phyloP scores from a whole-genome alignment of 306 rosid genomes.

The Acmispon strigosus region DNA sequence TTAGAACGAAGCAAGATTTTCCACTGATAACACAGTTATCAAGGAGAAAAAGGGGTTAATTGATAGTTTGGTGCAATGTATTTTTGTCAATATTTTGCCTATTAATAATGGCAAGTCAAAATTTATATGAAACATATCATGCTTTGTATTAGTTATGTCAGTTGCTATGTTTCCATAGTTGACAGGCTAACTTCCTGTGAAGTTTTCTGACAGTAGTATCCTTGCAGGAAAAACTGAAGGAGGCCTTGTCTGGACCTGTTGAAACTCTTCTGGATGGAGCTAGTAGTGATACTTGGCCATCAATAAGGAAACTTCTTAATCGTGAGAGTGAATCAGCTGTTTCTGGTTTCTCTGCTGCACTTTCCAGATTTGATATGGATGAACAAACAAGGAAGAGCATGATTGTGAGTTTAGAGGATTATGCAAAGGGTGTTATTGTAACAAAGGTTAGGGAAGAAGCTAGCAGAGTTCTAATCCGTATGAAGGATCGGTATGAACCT shows the following conservation, averaged over 20 bases:
- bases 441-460: slow-evolving; percentile 86
- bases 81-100: background rate
- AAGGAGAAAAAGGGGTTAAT: background rate
- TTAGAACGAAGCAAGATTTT: background rate
- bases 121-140: too few species aligned
- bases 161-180: background rate
- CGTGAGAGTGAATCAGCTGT: slow-evolving; percentile 72
- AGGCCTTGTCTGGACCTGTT: slow-evolving; percentile 67
- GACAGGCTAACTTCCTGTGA: slow-evolving; percentile 1
- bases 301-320: slow-evolving; percentile 59
- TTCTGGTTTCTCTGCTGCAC: slow-evolving; percentile 55
- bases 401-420: slow-evolving; percentile 37
- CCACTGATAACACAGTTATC: background rate
- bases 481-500: slow-evolving; percentile 76
- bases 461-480: slow-evolving; percentile 64
- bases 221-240: slow-evolving; percentile 71
- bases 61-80: background rate
- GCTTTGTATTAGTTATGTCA: background rate
- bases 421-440: slow-evolving; percentile 72
- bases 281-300: slow-evolving; percentile 70
- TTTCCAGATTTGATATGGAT: slow-evolving; percentile 59
- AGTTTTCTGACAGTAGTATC: slow-evolving; percentile 24
- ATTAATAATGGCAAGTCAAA: background rate
- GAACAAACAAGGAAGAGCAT: slow-evolving; percentile 40
- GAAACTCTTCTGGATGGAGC: slow-evolving; percentile 83